Conservation (phyloP, 169 alveolate genomes). For the Cryptosporidium xiaoi region DNA sequence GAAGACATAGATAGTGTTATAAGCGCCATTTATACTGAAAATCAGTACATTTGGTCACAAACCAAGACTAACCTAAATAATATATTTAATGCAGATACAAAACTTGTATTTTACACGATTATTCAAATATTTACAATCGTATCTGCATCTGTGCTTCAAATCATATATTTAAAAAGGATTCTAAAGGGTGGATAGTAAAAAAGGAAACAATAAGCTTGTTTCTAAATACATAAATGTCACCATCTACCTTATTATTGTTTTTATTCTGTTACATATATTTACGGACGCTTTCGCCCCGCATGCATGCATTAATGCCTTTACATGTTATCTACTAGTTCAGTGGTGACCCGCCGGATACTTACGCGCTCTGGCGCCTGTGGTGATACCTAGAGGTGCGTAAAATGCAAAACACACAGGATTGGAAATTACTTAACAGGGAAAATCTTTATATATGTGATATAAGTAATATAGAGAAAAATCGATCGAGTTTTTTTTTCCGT, state of each 20-base stretch:
- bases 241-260: too few relatives aligned
- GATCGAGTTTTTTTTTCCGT: neutral
- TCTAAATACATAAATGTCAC: neutral
- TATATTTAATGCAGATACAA: constrained; percentile 30
- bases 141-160: constrained; percentile 16
- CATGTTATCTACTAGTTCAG: too few relatives aligned
- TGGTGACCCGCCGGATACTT: too few relatives aligned
- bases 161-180: constrained; percentile 11
- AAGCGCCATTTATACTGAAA: constrained; percentile 43
- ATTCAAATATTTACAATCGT: constrained; percentile 34
- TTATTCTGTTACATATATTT: too few relatives aligned
- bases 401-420: neutral
- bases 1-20: constrained; percentile 28
- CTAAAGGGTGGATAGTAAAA: neutral
- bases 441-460: neutral
- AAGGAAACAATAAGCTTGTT: neutral
- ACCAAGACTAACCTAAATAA: constrained; percentile 32
- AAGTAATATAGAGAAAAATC: neutral
- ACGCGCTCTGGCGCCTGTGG: too few relatives aligned
- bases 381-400: neutral
- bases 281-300: too few relatives aligned
- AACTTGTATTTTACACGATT: constrained; percentile 31
- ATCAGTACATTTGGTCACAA: constrained; percentile 53
- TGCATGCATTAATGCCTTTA: too few relatives aligned
- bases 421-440: neutral